Evolutionary conservation across 1,139 yeast species (phyloP), one percentile per base, ranked within the genome.

Genomic region (Saccharomyces hybrid): DNA sequence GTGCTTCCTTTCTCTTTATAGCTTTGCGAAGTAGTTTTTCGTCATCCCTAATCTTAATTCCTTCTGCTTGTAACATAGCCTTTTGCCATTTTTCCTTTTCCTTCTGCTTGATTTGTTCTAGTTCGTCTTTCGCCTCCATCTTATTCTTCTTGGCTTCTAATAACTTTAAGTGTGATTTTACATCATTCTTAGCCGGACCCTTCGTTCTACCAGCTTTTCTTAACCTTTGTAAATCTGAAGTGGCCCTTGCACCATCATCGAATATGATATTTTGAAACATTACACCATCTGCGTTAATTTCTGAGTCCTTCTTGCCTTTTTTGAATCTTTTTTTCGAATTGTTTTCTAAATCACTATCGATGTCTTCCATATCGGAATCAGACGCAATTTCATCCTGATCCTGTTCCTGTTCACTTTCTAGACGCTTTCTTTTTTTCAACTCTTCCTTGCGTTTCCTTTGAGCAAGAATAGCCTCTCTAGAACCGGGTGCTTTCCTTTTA

Each of bases 401-500:
- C 41, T 71, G 76, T 28, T 72, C 72, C 54, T 73, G 74, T 59
- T 76, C 72, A 64, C 69, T 75, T 65, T 72, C 77, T 51, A 63
- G 60, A 50, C 68, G 72, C 55, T 75, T 73, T 60, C 73, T 75
- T 51, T 70, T 64, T 59, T 65, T 69, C 30, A 56, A 50, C 46
- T 73, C 76, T 57, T 73, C 74, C 70, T 70, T 76, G 63, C 69
- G 74, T 66, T 74, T 71, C 65, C 78, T 78, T 68, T 76, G 90
- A 52, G 79, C 86, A 58, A 86, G 71, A 50, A 86, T 85, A 56
- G 86, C 88, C 59, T 86, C 90, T 68, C 95, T 78, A 2, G 91
- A 84, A 1, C 98, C 98, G 0, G 95, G 95, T 0, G 98, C 99
- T 66, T 86, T 91, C 66, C 99, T 82, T 70, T 82, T 87, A 56